A percentile compares a stretch with the other conserved stretches of the same genome.
Conservation (phyloP, 176 grass and related monocot species). For the Zea luxurians region DNA sequence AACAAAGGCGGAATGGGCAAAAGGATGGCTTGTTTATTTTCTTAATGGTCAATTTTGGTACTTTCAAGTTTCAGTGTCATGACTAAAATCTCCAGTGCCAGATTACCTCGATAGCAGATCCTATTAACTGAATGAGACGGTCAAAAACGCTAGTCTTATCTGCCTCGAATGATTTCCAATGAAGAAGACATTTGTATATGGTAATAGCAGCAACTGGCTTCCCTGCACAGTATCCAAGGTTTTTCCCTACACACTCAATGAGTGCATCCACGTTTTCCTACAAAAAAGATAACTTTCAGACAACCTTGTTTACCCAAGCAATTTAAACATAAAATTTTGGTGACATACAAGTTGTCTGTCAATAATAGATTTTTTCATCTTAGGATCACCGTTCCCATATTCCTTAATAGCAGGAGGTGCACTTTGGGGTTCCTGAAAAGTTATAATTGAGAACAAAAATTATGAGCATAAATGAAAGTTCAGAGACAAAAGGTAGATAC, state of each 20-base stretch:
- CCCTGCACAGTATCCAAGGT: conserved; percentile 79
- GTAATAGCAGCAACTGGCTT: conserved; percentile 93
- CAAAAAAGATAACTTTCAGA: conserved; percentile 41
- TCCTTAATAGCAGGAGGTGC: conserved; percentile 89
- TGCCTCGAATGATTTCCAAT: conserved; percentile 99
- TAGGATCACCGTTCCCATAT: conserved; percentile 61
- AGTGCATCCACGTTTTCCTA: conserved; percentile 91
- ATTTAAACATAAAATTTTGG: conserved; percentile 33
- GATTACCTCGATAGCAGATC: conserved; percentile 93
- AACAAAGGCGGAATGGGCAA: neutral
- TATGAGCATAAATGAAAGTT: conserved; percentile 19
- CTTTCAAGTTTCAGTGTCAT: conserved; percentile 16
- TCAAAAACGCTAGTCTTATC: conserved; percentile 98
- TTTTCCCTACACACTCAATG: conserved; percentile 69
- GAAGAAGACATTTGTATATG: conserved; percentile 96
- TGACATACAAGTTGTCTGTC: conserved; percentile 82
- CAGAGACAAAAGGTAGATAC: neutral
- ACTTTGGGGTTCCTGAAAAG: conserved; percentile 87
- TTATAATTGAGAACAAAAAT: conserved; percentile 16
- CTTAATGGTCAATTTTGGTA: neutral
- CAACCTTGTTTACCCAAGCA: conserved; percentile 37
- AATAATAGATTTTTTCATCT: conserved; percentile 53
- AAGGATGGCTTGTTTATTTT: neutral
- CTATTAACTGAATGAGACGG: conserved; percentile 93
- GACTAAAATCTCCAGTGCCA: conserved; percentile 28